These are phyloP conservation scores for Hirschfeldia incana DNA, from an alignment of 345 rosid species.

Conservation along the genomic window DNA sequence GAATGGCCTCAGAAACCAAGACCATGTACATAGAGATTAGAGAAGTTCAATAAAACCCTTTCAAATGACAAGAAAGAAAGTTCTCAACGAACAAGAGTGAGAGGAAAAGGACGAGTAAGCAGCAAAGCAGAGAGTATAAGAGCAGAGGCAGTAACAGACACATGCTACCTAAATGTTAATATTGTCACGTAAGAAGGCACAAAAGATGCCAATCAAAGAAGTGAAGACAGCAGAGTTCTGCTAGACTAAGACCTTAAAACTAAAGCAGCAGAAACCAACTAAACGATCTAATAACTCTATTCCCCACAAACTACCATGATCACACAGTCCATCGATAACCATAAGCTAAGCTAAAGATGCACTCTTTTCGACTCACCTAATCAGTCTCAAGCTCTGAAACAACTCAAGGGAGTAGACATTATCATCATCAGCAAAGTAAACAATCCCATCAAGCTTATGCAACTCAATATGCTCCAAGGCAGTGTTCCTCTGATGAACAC, in stretches of 20 bases:
- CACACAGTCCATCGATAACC: background rate
- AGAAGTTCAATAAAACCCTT: background rate
- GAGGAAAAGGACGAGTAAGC: too few relatives aligned
- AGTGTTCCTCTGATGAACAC: constrained; percentile 69
- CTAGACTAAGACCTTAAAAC: background rate
- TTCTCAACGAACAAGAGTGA: too few relatives aligned
- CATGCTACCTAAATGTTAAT: too few relatives aligned
- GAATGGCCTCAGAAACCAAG: background rate
- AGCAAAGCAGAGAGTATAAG: too few relatives aligned
- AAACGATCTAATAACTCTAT: background rate
- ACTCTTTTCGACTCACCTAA: constrained; percentile 48
- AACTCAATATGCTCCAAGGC: constrained; percentile 78
- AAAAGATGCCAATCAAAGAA: background rate
- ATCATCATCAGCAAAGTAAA: constrained; percentile 82
- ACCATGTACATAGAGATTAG: background rate
- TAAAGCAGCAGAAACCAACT: background rate
- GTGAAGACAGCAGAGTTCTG: background rate
- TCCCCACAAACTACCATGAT: constrained; percentile 4
- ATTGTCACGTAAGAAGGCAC: background rate
- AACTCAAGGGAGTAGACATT: constrained; percentile 74
- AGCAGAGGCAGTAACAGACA: too few relatives aligned
- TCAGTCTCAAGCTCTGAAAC: constrained; percentile 63
- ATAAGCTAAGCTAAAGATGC: background rate
- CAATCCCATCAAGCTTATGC: constrained; percentile 84
- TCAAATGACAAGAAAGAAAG: background rate